Evolutionary conservation across 805 yeast genomes (phyloP), one percentile per base, ranked within the genome.

Genomic region (Nakazawaea anatomiae): DNA sequence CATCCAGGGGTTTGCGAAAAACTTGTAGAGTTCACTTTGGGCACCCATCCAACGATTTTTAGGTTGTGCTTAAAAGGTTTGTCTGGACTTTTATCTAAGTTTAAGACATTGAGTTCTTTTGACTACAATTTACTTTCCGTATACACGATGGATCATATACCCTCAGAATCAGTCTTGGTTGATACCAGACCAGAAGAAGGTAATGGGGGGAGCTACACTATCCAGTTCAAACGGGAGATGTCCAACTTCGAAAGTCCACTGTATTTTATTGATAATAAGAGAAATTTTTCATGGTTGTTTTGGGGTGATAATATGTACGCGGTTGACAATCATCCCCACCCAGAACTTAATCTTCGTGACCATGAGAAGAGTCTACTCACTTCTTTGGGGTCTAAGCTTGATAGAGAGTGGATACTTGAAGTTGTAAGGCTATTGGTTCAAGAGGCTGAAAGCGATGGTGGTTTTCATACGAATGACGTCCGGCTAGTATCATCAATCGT

Each of bases 1-100:
- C 70, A 72, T 47, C 59, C 64, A 4, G 69, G 68, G 1, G 70
- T 76, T 1, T 57, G 83, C 9, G 63, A 63, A 35, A 58, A 76
- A 2, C 66, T 87, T 34, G 71, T 77, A 7, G 66, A 69, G 2
- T 71, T 72, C 35, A 75, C 86, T 0, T 66, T 73, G 11, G 74
- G 77, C n/a, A 79, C 79, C 27, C 95, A 89, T 63, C 96, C 96
- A 0, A 66, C 75, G 1, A 67, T 88, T 43, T 72, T 87, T 1
- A 74, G 82, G 50, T 63, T 80, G 38, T 83, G 87, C 18, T 66
- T 83, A 52, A 79, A 77, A 47, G 85, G 89, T 18, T 61, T 86
- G 32, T 71, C 83, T 2, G 73, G 77, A n/a, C 55, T 83, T 5
- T 60, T 81, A 28, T 70, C 71, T 51, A 77, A 79, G 50, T 56